Conservation (phyloP, 1,284 basidiomycete genomes). For the Trichosporon inkin region DNA sequence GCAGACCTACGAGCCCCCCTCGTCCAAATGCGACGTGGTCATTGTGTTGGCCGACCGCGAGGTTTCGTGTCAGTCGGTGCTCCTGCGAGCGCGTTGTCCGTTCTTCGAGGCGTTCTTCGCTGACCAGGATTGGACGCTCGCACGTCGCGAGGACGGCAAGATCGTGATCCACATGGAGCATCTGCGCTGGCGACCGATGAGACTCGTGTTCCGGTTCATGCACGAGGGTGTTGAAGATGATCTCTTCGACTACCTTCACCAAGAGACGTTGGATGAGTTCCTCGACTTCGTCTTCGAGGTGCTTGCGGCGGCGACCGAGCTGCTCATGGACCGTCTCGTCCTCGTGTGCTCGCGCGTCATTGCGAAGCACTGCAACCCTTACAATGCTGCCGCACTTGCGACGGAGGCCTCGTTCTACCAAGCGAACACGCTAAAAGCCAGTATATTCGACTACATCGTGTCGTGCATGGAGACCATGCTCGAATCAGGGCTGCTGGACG, state of each 20-base stretch:
- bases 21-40: constrained; percentile 60
- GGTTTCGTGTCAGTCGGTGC: constrained; percentile 65
- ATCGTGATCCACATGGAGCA: constrained; percentile 70
- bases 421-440: constrained; percentile 64
- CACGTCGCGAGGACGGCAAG: constrained; percentile 57
- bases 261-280: constrained; percentile 67
- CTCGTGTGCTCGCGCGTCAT: constrained; percentile 75
- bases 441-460: constrained; percentile 75
- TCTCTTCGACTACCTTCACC: constrained; percentile 70
- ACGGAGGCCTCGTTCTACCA: constrained; percentile 77
- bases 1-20: constrained; percentile 35
- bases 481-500: constrained; percentile 71
- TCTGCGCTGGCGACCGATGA: constrained; percentile 68
- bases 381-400: constrained; percentile 77
- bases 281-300: constrained; percentile 85
- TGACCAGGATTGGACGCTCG: constrained; percentile 72
- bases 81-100: constrained; percentile 75
- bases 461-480: constrained; percentile 84
- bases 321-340: constrained; percentile 79
- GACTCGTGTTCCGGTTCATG: constrained; percentile 71
- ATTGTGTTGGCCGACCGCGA: constrained; percentile 67
- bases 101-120: constrained; percentile 86
- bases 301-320: constrained; percentile 83
- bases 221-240: constrained; percentile 71
- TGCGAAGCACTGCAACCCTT: constrained; percentile 64